Conservation (phyloP, 306 rosid species). For the Cucurbita argyrosperma region DNA sequence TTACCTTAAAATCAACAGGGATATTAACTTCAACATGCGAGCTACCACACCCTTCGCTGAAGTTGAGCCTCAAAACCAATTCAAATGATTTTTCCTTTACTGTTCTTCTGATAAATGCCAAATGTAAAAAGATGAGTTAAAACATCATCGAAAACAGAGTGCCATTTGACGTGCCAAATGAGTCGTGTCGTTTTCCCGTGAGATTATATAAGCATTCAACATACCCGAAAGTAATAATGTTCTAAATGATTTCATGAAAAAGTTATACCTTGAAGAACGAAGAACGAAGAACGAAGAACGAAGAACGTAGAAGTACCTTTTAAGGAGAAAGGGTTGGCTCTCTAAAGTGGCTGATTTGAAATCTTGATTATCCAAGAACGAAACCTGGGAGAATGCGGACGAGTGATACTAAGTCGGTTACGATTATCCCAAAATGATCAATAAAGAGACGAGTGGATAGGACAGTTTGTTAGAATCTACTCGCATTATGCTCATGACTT, state of each 20-base stretch:
- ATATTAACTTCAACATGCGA: conserved; percentile 42
- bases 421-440: not conserved
- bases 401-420: not conserved
- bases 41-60: conserved; percentile 78
- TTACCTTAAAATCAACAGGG: conserved; percentile 75
- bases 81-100: conserved; percentile 49
- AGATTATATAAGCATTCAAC: not conserved
- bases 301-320: conserved; percentile 20
- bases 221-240: not conserved
- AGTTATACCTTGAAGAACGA: not conserved
- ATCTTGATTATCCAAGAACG: conserved; percentile 37
- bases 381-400: conserved; percentile 17
- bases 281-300: not conserved
- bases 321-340: conserved; percentile 39
- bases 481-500: not conserved
- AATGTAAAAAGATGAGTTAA: conserved; percentile 3
- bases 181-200: not conserved
- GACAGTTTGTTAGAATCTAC: not conserved
- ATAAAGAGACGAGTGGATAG: not conserved
- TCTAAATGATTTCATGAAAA: not conserved
- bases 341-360: conserved; percentile 28
- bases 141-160: not conserved
- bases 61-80: conserved; percentile 69
- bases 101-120: conserved; percentile 58
- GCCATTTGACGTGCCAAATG: conserved; percentile 3